Conservation (phyloP, 2,329 filamentous ascomycete species). For the Dothidotthia symphoricarpi region DNA sequence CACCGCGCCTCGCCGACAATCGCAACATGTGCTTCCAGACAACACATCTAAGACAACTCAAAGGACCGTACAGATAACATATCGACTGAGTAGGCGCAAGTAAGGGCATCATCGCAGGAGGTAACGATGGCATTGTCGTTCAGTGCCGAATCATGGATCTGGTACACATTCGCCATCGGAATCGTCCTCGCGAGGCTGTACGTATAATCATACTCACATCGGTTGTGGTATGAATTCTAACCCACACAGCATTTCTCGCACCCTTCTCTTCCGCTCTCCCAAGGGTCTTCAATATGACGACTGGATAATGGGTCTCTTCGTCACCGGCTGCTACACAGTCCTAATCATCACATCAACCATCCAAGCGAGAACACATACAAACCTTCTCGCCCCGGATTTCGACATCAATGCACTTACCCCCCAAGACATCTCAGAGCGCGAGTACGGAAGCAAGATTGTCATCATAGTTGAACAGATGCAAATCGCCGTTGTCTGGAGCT, state of each 20-base stretch:
- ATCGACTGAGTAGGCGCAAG: too few relatives aligned
- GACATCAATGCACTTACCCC: conserved; percentile 45
- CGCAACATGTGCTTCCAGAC: too few relatives aligned
- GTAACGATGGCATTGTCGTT: conserved; percentile 27
- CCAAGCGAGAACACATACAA: conserved; percentile 43
- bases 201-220: conserved; percentile 1
- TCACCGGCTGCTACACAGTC: conserved; percentile 50
- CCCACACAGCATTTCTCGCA: conserved; percentile 43
- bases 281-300: conserved; percentile 56
- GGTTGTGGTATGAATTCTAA: conserved; percentile 5
- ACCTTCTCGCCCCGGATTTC: conserved; percentile 47
- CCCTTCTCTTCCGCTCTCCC: conserved; percentile 48
- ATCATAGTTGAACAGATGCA: conserved; percentile 56
- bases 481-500: conserved; percentile 52
- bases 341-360: conserved; percentile 52
- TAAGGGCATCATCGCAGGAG: too few relatives aligned
- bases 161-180: conserved; percentile 44
- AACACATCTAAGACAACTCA: too few relatives aligned
- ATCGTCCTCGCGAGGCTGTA: conserved; percentile 47
- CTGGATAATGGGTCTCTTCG: conserved; percentile 55
- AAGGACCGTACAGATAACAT: too few relatives aligned
- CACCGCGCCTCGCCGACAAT: too few relatives aligned
- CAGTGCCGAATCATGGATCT: conserved; percentile 49
- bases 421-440: conserved; percentile 35
- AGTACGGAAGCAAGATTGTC: conserved; percentile 48